Evolutionary conservation across 129 eudicot genomes (phyloP).

Genomic region (Artemisia argyi): DNA sequence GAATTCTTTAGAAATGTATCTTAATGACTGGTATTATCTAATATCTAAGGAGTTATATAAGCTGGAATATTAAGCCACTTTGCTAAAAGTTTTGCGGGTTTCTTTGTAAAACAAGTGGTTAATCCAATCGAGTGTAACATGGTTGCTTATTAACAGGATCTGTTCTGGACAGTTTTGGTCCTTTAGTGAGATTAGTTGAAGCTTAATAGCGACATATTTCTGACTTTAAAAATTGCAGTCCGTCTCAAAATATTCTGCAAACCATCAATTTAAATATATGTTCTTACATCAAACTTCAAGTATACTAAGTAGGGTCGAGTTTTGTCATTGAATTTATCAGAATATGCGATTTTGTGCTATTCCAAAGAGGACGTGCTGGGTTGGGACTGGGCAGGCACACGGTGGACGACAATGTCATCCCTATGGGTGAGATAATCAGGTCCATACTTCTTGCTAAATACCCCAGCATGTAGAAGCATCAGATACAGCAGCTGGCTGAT

Average conservation of each 20-base stretch:
- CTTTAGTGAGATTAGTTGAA: background rate
- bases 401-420: conserved; percentile 21
- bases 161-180: background rate
- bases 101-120: conserved; percentile 6
- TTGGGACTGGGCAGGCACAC: conserved; percentile 21
- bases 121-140: background rate
- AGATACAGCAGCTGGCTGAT: conserved; percentile 68
- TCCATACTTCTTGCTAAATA: conserved; percentile 52
- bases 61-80: background rate
- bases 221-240: background rate
- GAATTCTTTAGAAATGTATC: background rate
- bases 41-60: conserved; percentile 14
- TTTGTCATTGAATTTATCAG: background rate
- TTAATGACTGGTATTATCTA: conserved; percentile 11
- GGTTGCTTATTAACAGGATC: background rate
- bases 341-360: background rate
- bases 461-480: conserved; percentile 70
- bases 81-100: conserved; percentile 8
- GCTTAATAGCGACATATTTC: background rate
- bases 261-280: background rate
- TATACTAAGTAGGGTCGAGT: background rate
- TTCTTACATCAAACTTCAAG: conserved; percentile 3
- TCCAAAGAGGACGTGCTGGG: conserved; percentile 27
- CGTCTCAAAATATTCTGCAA: background rate
- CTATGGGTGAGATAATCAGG: conserved; percentile 37